A percentile compares a stretch with the other conserved stretches of the same genome.
These are phyloP conservation scores for Globisporangium sylvaticum DNA, from an alignment of 352 stramenopile species.

Conservation along the genomic window DNA sequence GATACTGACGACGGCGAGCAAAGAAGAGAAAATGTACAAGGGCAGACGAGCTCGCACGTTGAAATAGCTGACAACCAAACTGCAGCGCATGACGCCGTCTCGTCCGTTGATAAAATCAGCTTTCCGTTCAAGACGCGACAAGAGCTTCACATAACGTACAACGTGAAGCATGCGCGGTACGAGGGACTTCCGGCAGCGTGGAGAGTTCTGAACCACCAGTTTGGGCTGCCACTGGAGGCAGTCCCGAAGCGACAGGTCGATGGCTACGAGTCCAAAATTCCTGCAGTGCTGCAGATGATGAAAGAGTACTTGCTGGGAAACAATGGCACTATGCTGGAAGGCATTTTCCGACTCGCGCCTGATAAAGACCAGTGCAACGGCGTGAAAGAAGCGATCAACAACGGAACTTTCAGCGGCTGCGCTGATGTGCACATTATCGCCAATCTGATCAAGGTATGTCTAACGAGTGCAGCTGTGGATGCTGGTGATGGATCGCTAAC, in stretches of 20 bases:
- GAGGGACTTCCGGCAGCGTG: constrained; percentile 69
- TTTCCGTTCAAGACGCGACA: constrained; percentile 61
- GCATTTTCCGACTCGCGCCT: constrained; percentile 76
- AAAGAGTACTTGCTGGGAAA: constrained; percentile 49
- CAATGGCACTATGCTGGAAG: constrained; percentile 43
- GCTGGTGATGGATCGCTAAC: neutral
- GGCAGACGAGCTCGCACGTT: neutral
- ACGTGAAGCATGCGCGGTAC: constrained; percentile 57
- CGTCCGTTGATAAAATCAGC: constrained; percentile 43
- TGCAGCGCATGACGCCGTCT: neutral
- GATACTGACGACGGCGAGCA: neutral
- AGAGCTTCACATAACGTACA: constrained; percentile 76
- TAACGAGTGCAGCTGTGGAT: neutral
- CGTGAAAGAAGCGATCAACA: constrained; percentile 70
- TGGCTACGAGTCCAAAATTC: constrained; percentile 64
- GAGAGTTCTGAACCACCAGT: constrained; percentile 66
- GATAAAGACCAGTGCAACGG: constrained; percentile 51
- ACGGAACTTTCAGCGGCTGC: constrained; percentile 53
- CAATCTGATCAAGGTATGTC: constrained; percentile 73
- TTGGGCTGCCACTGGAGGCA: constrained; percentile 59
- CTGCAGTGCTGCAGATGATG: constrained; percentile 75
- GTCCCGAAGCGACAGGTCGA: constrained; percentile 54
- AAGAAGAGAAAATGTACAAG: neutral
- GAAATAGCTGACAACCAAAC: neutral
- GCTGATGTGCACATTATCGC: constrained; percentile 73